Conservation (phyloP, 176 grass and related monocot genomes). For the Pontederia paniculata region DNA sequence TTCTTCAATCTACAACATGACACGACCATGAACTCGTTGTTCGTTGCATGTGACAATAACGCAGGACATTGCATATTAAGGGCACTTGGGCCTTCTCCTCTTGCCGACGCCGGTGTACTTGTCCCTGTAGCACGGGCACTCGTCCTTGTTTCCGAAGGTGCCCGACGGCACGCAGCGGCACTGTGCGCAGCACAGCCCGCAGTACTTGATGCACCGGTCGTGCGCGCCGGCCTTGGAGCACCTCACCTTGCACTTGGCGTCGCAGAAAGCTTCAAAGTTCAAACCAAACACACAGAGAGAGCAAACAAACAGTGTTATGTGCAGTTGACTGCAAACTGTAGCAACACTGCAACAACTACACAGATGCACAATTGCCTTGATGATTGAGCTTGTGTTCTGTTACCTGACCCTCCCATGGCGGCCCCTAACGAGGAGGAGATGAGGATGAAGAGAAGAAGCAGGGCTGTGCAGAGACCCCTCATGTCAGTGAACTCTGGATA, state of each 20-base stretch:
- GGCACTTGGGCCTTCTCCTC: conserved; percentile 74
- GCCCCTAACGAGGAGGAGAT: conserved; percentile 21
- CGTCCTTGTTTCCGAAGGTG: conserved; percentile 74
- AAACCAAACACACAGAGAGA: neutral
- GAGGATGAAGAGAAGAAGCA: conserved; percentile 35
- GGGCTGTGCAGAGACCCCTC: conserved; percentile 22
- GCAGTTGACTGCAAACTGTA: too few species aligned
- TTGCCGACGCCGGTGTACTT: conserved; percentile 52
- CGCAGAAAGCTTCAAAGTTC: conserved; percentile 35
- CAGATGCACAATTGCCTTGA: conserved; percentile 4
- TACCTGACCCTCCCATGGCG: conserved; percentile 61
- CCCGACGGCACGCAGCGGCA: conserved; percentile 87
- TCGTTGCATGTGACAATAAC: too few species aligned
- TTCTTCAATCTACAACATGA: too few species aligned
- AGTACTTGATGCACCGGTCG: conserved; percentile 90
- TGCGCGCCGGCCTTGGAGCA: conserved; percentile 79
- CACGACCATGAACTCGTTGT: too few species aligned
- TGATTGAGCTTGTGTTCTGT: too few species aligned
- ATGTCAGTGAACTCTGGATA: conserved; percentile 12
- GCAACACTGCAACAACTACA: too few species aligned
- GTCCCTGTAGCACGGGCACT: conserved; percentile 96
- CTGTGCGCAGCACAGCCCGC: conserved; percentile 59
- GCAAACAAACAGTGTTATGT: neutral
- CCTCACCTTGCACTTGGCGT: conserved; percentile 62
- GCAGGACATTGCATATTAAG: too few species aligned